phyloP scores from a whole-genome alignment of 768 basidiomycete species.

The Chalciporus piperatus region DNA sequence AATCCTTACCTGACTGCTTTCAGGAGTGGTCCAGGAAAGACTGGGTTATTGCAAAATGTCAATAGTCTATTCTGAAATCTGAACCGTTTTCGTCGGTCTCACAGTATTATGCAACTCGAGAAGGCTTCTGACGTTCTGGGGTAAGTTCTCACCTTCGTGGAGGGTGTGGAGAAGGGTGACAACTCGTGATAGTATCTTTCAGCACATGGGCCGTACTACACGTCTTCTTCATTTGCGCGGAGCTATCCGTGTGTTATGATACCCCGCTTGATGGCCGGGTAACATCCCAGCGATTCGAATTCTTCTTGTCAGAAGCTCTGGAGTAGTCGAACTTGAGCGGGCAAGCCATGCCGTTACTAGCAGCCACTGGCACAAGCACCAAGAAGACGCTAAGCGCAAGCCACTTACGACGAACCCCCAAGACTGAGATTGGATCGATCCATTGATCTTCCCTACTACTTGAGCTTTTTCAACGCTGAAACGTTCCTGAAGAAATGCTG shows the following conservation, averaged over 20 bases:
- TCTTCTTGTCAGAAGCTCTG: slow-evolving; percentile 14
- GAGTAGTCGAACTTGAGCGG: too few species aligned
- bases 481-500: neutral
- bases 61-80: neutral
- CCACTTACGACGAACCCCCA: neutral
- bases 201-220: neutral
- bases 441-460: neutral
- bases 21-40: too few species aligned
- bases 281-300: slow-evolving; percentile 4
- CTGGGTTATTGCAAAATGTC: neutral
- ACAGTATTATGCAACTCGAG: neutral
- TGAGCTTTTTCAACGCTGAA: neutral
- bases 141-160: slow-evolving; percentile 8
- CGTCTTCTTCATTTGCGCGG: neutral
- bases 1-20: too few species aligned
- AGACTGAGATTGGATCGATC: neutral
- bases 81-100: neutral
- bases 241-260: slow-evolving; percentile 11
- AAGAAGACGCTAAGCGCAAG: neutral
- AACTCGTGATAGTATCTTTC: slow-evolving; percentile 9
- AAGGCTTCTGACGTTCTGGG: slow-evolving; percentile 5
- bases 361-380: neutral
- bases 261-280: neutral
- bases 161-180: neutral
- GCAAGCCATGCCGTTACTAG: too few species aligned